phyloP scores from a whole-genome alignment of 169 alveolate species.

The Cyclospora cayetanensis region DNA sequence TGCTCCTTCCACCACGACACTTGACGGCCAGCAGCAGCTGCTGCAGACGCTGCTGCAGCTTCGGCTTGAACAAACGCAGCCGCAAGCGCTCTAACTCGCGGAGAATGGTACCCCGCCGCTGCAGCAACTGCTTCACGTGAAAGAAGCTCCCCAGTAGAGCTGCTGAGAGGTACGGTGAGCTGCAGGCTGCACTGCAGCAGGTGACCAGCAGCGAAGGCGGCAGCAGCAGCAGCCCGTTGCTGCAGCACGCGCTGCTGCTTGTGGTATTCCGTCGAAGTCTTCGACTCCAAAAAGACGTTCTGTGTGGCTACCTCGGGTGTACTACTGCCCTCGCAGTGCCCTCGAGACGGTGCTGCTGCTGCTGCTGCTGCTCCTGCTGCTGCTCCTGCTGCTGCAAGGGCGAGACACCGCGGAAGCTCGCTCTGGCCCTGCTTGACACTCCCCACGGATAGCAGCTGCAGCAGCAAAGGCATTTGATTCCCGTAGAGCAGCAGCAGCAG shows the following conservation, averaged over 20 bases:
- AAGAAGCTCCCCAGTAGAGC: background rate
- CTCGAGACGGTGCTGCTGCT: constrained; percentile 32
- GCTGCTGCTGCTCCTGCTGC: background rate
- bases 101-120: background rate
- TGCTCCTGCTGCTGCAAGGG: background rate
- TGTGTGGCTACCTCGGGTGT: background rate
- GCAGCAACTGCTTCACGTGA: constrained; percentile 14
- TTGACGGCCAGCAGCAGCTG: constrained; percentile 8
- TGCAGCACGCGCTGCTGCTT: background rate
- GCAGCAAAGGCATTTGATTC: background rate
- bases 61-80: constrained; percentile 12
- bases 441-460: constrained; percentile 26
- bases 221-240: constrained; percentile 38
- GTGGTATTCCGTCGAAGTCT: background rate
- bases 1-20: no score
- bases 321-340: background rate
- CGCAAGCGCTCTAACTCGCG: background rate
- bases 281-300: background rate
- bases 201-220: background rate
- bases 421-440: background rate
- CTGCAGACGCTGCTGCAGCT: constrained; percentile 33
- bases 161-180: background rate
- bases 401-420: background rate
- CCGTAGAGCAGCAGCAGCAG: constrained; percentile 59
- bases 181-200: constrained; percentile 28